Percentiles rank a stretch among this genome's conserved stretches.
Conservation (phyloP, 2,329 filamentous ascomycete species). For the Verticillium longisporum region DNA sequence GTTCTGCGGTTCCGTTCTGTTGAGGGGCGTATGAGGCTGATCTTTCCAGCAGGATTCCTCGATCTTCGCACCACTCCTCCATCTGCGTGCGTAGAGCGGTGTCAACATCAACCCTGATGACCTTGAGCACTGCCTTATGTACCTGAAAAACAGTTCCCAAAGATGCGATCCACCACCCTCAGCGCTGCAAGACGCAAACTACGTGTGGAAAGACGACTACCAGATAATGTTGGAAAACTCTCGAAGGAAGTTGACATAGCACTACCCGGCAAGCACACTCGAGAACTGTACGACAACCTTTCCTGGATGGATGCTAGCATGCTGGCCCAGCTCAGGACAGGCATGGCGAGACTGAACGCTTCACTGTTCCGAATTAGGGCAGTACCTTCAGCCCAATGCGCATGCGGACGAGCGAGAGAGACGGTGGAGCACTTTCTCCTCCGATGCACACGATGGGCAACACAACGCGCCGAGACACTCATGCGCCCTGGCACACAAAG, state of each 20-base stretch:
- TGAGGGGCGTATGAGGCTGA: too few relatives aligned
- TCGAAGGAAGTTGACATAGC: conserved; percentile 11
- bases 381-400: conserved; percentile 4
- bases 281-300: conserved; percentile 11
- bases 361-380: conserved; percentile 8
- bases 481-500: background rate
- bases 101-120: too few relatives aligned
- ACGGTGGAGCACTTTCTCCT: conserved; percentile 20
- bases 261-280: conserved; percentile 10
- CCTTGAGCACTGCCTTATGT: too few relatives aligned
- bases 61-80: too few relatives aligned
- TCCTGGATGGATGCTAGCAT: conserved; percentile 13
- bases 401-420: conserved; percentile 13
- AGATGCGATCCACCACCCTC: background rate
- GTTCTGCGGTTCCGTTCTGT: too few relatives aligned
- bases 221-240: conserved; percentile 9
- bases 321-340: conserved; percentile 12
- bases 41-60: too few relatives aligned
- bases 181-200: background rate
- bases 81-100: too few relatives aligned
- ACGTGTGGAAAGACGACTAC: conserved; percentile 3
- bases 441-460: conserved; percentile 18
- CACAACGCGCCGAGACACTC: background rate
- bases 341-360: conserved; percentile 13
- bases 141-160: background rate